Base-by-base conservation (phyloP, 75 land plant genomes). In the Picea glauca region DNA sequence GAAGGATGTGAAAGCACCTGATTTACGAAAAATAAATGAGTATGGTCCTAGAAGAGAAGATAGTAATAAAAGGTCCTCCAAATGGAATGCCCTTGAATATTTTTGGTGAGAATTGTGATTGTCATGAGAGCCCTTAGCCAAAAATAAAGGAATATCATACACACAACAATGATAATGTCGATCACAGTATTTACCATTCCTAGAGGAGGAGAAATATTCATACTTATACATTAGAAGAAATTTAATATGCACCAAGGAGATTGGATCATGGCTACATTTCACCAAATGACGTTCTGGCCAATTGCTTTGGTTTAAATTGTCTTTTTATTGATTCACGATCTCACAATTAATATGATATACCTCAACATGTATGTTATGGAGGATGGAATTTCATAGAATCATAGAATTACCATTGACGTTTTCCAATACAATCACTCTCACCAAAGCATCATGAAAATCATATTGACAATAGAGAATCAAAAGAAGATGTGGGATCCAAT, bases 221-320 rank as follows among this genome's bases (percentile, higher is more conserved):
- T 0, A 26, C 26, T 26, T 26, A 26, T 26, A 26, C 26, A 26
- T 26, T 0, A 26, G 26, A 26, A 26, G 26, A 26, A 26, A 26
- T 82, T 30, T 75, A 77, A 56, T 78, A 82, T 78, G 79, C 79
- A 59, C 83, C 79, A 72, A 76, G 79, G 32, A 59, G 75, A 50
- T 20, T 72, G 60, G 73, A 17, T 73, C 75, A 46, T 73, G 58
- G 62, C 58, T 14, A 57, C 26, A 7, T 12, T 76, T 76, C 58
- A 14, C 43, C 77, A 74, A 20, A 23, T 73, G 17, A 73, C 21
- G 13, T 9, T 8, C 60, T 30, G 58, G 43, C 13, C 12, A 59
- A 33, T 3, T 7, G 62, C 32, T 57, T 30, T 32, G n/a, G 35
- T 58, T 62, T 14, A 8, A 59, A 60, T 58, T 62, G 62, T 30